Evolutionary conservation across 805 yeast genomes (phyloP).

Genomic region (Pichia manshurica): DNA sequence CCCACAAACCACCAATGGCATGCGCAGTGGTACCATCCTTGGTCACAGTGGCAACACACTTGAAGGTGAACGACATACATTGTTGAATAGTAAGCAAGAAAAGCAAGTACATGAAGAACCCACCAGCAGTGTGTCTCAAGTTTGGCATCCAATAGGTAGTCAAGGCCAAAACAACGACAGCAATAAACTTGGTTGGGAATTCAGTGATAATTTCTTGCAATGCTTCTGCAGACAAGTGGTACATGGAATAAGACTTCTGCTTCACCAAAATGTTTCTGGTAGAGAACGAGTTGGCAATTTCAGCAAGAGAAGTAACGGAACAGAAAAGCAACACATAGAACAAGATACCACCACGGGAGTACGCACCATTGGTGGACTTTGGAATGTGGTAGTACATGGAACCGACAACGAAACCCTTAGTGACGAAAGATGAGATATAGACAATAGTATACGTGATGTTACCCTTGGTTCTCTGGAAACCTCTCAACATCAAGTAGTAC

Average conservation of each 20-base stretch:
- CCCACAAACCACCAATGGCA: slow-evolving; percentile 50
- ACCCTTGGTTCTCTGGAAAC: slow-evolving; percentile 48
- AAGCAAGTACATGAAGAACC: slow-evolving; percentile 51
- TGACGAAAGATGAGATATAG: slow-evolving; percentile 43
- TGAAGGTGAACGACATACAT: slow-evolving; percentile 47
- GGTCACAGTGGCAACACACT: slow-evolving; percentile 46
- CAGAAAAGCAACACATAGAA: slow-evolving; percentile 56
- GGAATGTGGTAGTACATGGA: slow-evolving; percentile 34
- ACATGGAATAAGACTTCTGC: slow-evolving; percentile 58
- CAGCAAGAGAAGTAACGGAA: slow-evolving; percentile 57
- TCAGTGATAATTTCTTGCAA: slow-evolving; percentile 51
- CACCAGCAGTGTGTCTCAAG: slow-evolving; percentile 47
- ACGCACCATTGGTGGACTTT: slow-evolving; percentile 25
- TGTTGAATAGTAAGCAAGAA: slow-evolving; percentile 35
- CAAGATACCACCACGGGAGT: slow-evolving; percentile 53
- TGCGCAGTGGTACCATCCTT: slow-evolving; percentile 53
- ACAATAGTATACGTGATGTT: slow-evolving; percentile 50
- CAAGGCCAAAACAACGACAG: slow-evolving; percentile 42
- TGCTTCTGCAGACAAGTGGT: slow-evolving; percentile 63
- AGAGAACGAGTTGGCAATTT: slow-evolving; percentile 52
- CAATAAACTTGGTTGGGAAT: slow-evolving; percentile 49
- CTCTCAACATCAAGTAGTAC: slow-evolving; percentile 46
- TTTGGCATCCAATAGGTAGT: slow-evolving; percentile 47
- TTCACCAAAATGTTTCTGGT: slow-evolving; percentile 58
- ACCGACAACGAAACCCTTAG: slow-evolving; percentile 54